Base-by-base conservation (phyloP, 1,284 basidiomycete genomes). In the Thecaphora frezii region DNA sequence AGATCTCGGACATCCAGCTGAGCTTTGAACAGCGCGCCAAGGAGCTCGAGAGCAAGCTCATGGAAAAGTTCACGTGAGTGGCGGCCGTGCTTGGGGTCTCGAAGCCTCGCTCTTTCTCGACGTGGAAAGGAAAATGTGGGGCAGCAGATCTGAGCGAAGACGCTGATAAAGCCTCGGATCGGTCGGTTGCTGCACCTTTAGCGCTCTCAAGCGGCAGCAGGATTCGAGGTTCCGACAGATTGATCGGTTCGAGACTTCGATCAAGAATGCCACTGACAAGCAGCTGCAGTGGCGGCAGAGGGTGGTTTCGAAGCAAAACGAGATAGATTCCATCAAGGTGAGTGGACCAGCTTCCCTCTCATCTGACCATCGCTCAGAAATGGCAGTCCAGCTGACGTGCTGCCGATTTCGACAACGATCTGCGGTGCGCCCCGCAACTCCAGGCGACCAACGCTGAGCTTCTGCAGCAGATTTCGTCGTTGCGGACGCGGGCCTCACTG, bases 151-250 rank as follows among this genome's bases (percentile, higher is more conserved):
- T n/a, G n/a, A n/a, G n/a, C n/a, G n/a, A n/a, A n/a, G n/a, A n/a
- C n/a, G n/a, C n/a, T n/a, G n/a, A n/a, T n/a, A n/a, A n/a, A n/a
- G n/a, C n/a, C n/a, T n/a, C n/a, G n/a, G 28, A 13, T 28, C 28
- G 28, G 7, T 28, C 28, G 28, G 43, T 28, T 28, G 28, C 28
- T 16, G 18, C 33, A 4, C 10, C 49, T 9, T n/a, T 67, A 85
- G 82, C 21, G 86, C 89, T 14, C 86, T 98, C 82, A 87, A 89
- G 76, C 89, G 89, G 69, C 90, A 93, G 74, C 85, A 97, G 39
- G 94, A 97, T 61, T 80, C 83, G 43, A 86, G 91, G 57, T 93
- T 92, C 89, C 88, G 87, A 64, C 90, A 94, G 78, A 85, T 98
- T 52, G 94, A 98, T 81, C 89, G 89, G 74, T 93, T 97, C 71